Conservation (phyloP, 2,329 filamentous ascomycete species). For the Claviceps fusiformis region DNA sequence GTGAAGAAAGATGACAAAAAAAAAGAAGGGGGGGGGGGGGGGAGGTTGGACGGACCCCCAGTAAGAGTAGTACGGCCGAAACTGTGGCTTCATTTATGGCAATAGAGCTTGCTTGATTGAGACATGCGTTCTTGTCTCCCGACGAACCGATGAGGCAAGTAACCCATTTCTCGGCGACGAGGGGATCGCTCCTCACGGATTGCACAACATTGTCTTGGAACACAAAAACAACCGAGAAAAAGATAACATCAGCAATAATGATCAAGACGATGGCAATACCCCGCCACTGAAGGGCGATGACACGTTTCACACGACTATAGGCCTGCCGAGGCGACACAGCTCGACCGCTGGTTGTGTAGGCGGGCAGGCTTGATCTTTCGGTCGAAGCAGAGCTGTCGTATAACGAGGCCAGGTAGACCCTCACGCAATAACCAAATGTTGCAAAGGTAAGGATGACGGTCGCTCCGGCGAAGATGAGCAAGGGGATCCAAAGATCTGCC, state of each 20-base stretch:
- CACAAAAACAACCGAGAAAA: constrained; percentile 86
- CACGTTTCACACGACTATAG: constrained; percentile 72
- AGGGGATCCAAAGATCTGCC: constrained; percentile 78
- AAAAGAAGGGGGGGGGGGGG: neutral
- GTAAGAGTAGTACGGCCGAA: constrained; percentile 66
- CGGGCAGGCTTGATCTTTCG: constrained; percentile 55
- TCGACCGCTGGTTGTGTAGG: constrained; percentile 58
- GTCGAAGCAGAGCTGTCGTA: constrained; percentile 59
- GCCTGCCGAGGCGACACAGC: constrained; percentile 75
- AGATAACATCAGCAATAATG: constrained; percentile 82
- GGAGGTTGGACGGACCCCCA: constrained; percentile 40
- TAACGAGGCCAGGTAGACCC: constrained; percentile 80
- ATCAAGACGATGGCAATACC: constrained; percentile 82
- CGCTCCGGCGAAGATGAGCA: constrained; percentile 63
- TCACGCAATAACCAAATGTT: constrained; percentile 86
- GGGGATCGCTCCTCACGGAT: constrained; percentile 38
- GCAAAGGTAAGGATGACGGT: constrained; percentile 70
- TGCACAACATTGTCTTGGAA: constrained; percentile 65
- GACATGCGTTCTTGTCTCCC: constrained; percentile 52
- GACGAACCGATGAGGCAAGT: constrained; percentile 47
- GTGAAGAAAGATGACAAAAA: neutral
- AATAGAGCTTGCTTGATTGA: constrained; percentile 42
- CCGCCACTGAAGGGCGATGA: constrained; percentile 87
- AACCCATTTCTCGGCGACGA: constrained; percentile 51
- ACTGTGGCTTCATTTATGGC: constrained; percentile 66